A percentile compares a stretch with the other conserved stretches of the same genome.
Conservation (phyloP, 495 filamentous ascomycete genomes). For the Xylaria curta region DNA sequence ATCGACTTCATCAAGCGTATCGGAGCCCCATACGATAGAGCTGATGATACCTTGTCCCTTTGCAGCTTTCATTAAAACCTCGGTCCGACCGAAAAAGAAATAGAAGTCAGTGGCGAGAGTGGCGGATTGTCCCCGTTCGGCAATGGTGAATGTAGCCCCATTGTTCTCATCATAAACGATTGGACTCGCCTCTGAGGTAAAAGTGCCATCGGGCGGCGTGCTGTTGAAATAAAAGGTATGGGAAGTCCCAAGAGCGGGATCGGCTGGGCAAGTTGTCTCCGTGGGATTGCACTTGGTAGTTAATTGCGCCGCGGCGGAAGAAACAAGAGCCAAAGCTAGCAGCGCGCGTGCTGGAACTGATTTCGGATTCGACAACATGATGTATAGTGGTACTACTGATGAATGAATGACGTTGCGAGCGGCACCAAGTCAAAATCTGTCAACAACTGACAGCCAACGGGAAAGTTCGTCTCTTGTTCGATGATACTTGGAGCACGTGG, state of each 20-base stretch:
- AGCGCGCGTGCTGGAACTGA: conserved; percentile 47
- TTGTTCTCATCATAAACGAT: conserved; percentile 59
- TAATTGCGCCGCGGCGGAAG: conserved; percentile 62
- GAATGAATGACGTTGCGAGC: not conserved
- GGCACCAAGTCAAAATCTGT: too few species aligned
- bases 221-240: conserved; percentile 70
- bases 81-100: conserved; percentile 77
- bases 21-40: conserved; percentile 81
- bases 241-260: conserved; percentile 66
- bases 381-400: conserved; percentile 20
- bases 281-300: conserved; percentile 71
- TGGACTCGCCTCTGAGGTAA: conserved; percentile 65
- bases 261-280: conserved; percentile 65
- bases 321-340: conserved; percentile 47
- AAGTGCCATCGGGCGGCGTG: conserved; percentile 61
- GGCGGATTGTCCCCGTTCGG: conserved; percentile 72
- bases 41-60: conserved; percentile 78
- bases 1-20: conserved; percentile 89
- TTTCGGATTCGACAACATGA: conserved; percentile 42
- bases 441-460: too few species aligned
- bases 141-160: conserved; percentile 75
- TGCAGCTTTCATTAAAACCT: conserved; percentile 75
- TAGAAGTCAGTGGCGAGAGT: conserved; percentile 77
- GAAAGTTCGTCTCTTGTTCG: not conserved
- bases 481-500: not conserved